Evolutionary conservation across 2,329 filamentous ascomycete species (phyloP), one percentile per base, ranked within the genome.

Genomic region (Aspergillus costaricaensis): DNA sequence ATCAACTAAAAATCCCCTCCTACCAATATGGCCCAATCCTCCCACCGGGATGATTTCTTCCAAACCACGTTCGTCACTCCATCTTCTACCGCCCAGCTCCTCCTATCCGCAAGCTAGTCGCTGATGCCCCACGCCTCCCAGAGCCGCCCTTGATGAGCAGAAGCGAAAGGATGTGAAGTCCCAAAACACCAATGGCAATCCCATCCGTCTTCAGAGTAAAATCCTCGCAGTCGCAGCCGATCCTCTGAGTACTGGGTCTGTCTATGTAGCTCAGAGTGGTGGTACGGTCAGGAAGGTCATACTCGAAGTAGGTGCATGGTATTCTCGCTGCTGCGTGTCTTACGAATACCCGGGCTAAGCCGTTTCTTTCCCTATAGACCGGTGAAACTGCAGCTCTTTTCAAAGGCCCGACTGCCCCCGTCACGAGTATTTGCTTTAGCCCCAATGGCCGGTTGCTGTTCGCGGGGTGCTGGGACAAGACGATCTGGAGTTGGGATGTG

Each of bases 381-480:
- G 75, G 76, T 61, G 74, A 83, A 66, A 79, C 72, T 47, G 63
- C 75, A 55, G 75, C 77, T 14, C 70, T 81, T 4, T 96, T 90
- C 72, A 85, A 85, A 70, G 92, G 92, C 2, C 91, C 93, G 17
- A 85, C 84, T 49, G 89, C 91, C 3, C 95, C 95, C 1, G 81
- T 96, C 9, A 94, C 91, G 9, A 91, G 89, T 66, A 77, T 96
- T 27, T 86, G 90, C 15, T 81, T 91, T 38, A 88, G 86, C 14
- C 74, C 80, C 4, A 79, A 79, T 25, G 82, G 81, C 61, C 89
- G 83, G 1, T 72, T 97, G 10, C 56, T 79, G 25, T 97, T 92
- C 75, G 92, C 92, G 23, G 94, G 93, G 36, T 95, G 89, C 61
- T 99, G 95, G 95, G 94, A 99, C 78, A 96, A 96, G 79, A 84